Evolutionary conservation across 495 filamentous ascomycete species (phyloP), one percentile per base, ranked within the genome.

Genomic region (Penicillium cinerascens): DNA sequence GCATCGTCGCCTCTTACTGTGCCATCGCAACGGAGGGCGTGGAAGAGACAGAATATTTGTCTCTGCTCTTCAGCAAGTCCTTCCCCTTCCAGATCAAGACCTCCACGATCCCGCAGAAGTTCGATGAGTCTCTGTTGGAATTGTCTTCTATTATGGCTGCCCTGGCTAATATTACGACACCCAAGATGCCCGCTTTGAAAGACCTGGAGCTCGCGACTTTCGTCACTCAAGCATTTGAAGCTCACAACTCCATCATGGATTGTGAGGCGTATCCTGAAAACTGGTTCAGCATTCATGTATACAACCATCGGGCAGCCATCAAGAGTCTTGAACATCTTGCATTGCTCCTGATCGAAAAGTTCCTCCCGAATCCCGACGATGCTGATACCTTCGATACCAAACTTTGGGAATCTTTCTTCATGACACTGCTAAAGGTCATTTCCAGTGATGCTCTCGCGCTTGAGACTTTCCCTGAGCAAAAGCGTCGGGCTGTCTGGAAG

Each of bases 381-480:
- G 95, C 93, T 3, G 91, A 96, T 62, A 79, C 80, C 8, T 99
- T 97, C 65, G 88, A 95, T 63, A 97, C 88, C 8, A 89, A 92
- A 47, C 75, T 97, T 2, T 99, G 93, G 93, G 91, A 90, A 53
- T 74, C 85, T 36, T 97, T 96, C 70, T 96, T 99, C 67, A 86
- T 82, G 11, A 91, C 90, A 0, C 71, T 99, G 41, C 78, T 99
- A 29, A 89, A 87, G 62, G 86, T 97, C 4, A 90, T 97, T 7
- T 88, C 88, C 0, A 95, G 89, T 57, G 82, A 91, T 39, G 87
- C 87, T 6, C 76, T 99, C 10, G 91, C 93, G 13, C 80, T 99
- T 21, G 93, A 99, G 64, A 97, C 91, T 0, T 97, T 97, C 66
- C 90, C 95, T 0, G 95, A 97, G 69, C 93, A 99, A 70, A 97